Evolutionary conservation across 441 rosid species (phyloP), one percentile per base, ranked within the genome.

Genomic region (Isatis lusitanica): DNA sequence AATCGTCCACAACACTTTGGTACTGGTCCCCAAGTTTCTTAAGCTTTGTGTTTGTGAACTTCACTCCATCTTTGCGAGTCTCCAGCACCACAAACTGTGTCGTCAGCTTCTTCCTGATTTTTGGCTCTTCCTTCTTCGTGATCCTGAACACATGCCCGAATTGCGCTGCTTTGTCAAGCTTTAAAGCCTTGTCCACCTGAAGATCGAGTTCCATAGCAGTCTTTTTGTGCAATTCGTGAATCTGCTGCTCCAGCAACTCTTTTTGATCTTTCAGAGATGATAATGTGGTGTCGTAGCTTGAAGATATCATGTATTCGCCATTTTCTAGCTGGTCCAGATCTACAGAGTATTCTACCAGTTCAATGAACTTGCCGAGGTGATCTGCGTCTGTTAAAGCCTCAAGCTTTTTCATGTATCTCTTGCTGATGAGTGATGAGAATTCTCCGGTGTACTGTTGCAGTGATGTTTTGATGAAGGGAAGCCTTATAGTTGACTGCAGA

Each of bases 31-130:
- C 93, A 62, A 96, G 83, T 80, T 85, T 93, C 77, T 91, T 96
- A 71, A 95, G 98, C 84, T 90, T 95, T 39, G 97, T 86, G 80
- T 88, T 96, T 9, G 99, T 96, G 71, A 96, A 96, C 81, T 96
- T 96, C 68, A 96, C 98, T 56, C 99, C 99, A 78, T 96, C 99
- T 81, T 96, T 96, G 18, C 99, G 89, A 10, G 99, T 96, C 85
- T 96, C 99, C 43, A 96, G 92, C 73, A 96, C 89, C 69, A 93
- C 78, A 84, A 87, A 95, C 70, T 91, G 96, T 78, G 90, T 78
- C 9, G 88, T 84, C 71, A 95, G 92, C 84, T 87, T 91, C 81
- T 91, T 93, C 84, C 99, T 87, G 71, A 95, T 80, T 82, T 93
- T 95, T 33, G 95, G 99, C 80, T 95, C 99, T 79, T 95, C 99